phyloP scores from a whole-genome alignment of 2,329 filamentous ascomycete species.

The Fusarium tuaranense region DNA sequence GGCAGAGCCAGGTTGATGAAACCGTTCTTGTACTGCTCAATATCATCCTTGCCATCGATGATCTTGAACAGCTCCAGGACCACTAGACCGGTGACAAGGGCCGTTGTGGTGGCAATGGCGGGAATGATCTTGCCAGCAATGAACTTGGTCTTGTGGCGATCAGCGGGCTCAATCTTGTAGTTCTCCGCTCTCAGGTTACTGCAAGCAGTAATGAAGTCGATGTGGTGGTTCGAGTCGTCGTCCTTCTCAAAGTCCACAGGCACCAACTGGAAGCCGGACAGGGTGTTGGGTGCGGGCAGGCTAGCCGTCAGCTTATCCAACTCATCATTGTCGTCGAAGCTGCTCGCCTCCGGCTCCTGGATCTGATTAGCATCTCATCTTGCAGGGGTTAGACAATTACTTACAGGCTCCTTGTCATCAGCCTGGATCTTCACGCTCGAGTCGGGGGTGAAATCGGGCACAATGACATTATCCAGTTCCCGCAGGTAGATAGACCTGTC shows the following conservation, averaged over 20 bases:
- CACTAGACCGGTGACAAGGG: constrained; percentile 93
- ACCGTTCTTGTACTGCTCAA: constrained; percentile 99
- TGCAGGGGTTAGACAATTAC: constrained; percentile 43
- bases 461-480: constrained; percentile 91
- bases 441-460: constrained; percentile 93
- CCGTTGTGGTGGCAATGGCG: constrained; percentile 96
- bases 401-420: constrained; percentile 88
- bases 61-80: constrained; percentile 96
- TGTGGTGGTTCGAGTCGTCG: constrained; percentile 97
- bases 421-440: constrained; percentile 96
- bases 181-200: constrained; percentile 97
- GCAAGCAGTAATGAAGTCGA: constrained; percentile 97
- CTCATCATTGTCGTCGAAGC: constrained; percentile 80
- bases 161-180: constrained; percentile 94
- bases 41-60: constrained; percentile 93
- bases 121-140: constrained; percentile 99
- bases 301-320: constrained; percentile 77
- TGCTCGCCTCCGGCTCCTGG: constrained; percentile 82
- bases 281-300: constrained; percentile 81
- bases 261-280: constrained; percentile 89
- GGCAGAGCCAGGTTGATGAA: constrained; percentile 96
- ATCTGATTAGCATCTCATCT: constrained; percentile 12
- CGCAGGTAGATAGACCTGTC: constrained; percentile 79
- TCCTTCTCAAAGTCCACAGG: constrained; percentile 99
- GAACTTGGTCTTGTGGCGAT: constrained; percentile 98